Evolutionary conservation across 139 green algal genomes (phyloP).

Genomic region (Coccomyxa sp.): DNA sequence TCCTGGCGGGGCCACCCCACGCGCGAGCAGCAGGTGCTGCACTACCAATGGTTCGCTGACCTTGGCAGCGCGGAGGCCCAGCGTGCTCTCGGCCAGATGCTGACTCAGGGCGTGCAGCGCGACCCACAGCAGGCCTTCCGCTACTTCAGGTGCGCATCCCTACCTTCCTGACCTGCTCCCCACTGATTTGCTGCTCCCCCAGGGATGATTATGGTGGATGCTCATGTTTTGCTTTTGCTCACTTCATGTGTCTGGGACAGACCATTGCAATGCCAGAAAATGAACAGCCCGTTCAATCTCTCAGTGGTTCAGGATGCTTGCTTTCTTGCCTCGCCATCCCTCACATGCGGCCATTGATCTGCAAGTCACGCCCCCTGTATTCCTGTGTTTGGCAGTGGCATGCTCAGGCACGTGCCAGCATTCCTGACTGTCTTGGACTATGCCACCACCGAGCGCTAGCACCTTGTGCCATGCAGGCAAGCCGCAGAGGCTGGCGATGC

Average conservation of each 20-base stretch:
- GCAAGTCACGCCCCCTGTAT: no score
- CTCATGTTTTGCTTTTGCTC: background rate
- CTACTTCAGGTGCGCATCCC: slow-evolving; percentile 44
- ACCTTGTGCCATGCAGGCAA: slow-evolving; percentile 14
- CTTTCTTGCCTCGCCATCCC: no score
- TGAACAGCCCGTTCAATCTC: no score
- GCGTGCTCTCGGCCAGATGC: slow-evolving; percentile 67
- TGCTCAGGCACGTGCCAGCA: no score
- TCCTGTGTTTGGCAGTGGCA: no score
- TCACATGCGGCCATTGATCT: no score
- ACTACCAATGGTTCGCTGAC: slow-evolving; percentile 74
- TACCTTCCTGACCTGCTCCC: background rate
- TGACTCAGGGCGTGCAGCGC: slow-evolving; percentile 63
- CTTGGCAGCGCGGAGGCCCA: slow-evolving; percentile 82
- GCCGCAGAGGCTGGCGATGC: slow-evolving; percentile 67
- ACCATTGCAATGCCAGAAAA: no score
- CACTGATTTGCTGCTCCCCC: no score
- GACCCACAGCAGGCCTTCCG: slow-evolving; percentile 57
- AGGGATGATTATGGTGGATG: background rate
- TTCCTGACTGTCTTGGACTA: no score
- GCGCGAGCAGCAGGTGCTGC: slow-evolving; percentile 35
- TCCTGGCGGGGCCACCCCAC: slow-evolving; percentile 3
- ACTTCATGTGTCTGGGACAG: background rate
- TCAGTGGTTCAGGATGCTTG: no score
- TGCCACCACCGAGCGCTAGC: no score